Percentiles rank a stretch among this genome's conserved stretches.
These are phyloP conservation scores for Colletotrichum falcatum DNA, from an alignment of 2,329 filamentous ascomycete genomes.

Conservation along the genomic window DNA sequence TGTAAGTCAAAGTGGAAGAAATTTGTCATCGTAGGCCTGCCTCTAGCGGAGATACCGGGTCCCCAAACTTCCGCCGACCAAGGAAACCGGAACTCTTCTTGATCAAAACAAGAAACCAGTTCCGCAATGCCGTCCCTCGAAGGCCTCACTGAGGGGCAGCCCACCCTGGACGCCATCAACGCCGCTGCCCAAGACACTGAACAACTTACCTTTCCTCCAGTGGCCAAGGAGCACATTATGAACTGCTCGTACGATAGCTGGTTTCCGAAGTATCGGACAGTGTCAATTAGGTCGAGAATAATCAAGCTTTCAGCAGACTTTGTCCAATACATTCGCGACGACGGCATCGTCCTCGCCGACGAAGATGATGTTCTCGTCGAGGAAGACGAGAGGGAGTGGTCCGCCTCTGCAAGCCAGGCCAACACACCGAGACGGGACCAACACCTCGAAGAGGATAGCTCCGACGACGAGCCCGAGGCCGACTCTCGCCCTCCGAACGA, in stretches of 20 bases:
- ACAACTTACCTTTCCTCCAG: slow-evolving; percentile 79
- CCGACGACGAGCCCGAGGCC: slow-evolving; percentile 63
- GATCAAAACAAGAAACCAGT: neutral
- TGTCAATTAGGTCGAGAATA: slow-evolving; percentile 87
- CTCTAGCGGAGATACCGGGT: neutral
- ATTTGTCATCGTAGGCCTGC: neutral
- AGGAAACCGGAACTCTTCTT: too few relatives aligned
- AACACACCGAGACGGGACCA: slow-evolving; percentile 43
- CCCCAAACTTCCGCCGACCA: neutral
- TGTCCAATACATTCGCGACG: slow-evolving; percentile 87
- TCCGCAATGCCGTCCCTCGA: slow-evolving; percentile 50
- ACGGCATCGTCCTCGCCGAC: slow-evolving; percentile 89
- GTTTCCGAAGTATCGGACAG: slow-evolving; percentile 81
- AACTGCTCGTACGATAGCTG: slow-evolving; percentile 95
- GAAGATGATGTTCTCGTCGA: slow-evolving; percentile 67
- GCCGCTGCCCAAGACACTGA: slow-evolving; percentile 38
- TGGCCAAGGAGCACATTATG: slow-evolving; percentile 87
- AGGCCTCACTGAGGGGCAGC: slow-evolving; percentile 41
- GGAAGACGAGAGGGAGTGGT: slow-evolving; percentile 67
- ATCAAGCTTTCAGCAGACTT: slow-evolving; percentile 82
- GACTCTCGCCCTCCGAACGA: slow-evolving; percentile 61
- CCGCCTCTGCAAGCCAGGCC: slow-evolving; percentile 44
- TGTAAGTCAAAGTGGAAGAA: slow-evolving; percentile 28
- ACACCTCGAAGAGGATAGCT: slow-evolving; percentile 55
- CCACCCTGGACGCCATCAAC: slow-evolving; percentile 32